phyloP scores from a whole-genome alignment of 164 flowering plant genomes.

The Magnolia kwangsiensis region DNA sequence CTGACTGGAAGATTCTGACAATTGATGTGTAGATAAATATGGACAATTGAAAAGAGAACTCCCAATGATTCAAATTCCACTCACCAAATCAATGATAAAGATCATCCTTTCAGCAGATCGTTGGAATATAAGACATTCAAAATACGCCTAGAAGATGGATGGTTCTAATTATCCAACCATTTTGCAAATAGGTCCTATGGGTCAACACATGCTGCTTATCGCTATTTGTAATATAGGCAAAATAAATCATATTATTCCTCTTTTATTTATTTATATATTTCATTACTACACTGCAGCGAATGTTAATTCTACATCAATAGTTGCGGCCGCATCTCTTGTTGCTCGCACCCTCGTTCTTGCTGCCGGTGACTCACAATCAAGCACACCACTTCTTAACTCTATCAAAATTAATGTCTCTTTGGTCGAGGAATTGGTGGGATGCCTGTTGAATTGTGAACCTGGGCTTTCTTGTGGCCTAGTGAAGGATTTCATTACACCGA shows the following conservation, averaged over 20 bases:
- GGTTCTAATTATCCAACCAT: neutral
- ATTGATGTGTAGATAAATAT: neutral
- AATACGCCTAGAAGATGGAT: neutral
- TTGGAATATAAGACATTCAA: neutral
- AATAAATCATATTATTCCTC: neutral
- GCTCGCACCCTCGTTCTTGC: constrained; percentile 86
- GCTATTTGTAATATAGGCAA: too few species aligned
- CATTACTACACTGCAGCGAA: constrained; percentile 51
- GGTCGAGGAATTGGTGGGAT: constrained; percentile 75
- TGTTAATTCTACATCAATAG: constrained; percentile 70
- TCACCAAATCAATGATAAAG: neutral
- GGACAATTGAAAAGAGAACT: too few species aligned
- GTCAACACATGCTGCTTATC: too few species aligned
- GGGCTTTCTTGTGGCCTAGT: constrained; percentile 84
- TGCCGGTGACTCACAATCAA: constrained; percentile 33
- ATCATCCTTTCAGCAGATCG: neutral
- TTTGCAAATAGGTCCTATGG: too few species aligned
- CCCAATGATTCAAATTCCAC: neutral
- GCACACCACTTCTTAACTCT: constrained; percentile 33
- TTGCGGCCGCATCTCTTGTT: constrained; percentile 77
- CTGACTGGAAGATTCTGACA: neutral
- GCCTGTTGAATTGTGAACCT: constrained; percentile 76
- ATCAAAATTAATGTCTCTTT: constrained; percentile 66
- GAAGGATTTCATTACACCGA: constrained; percentile 56
- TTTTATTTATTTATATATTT: too few species aligned